Evolutionary conservation across 2,329 filamentous ascomycete genomes (phyloP).

Genomic region (Furcasterigmium furcatum): DNA sequence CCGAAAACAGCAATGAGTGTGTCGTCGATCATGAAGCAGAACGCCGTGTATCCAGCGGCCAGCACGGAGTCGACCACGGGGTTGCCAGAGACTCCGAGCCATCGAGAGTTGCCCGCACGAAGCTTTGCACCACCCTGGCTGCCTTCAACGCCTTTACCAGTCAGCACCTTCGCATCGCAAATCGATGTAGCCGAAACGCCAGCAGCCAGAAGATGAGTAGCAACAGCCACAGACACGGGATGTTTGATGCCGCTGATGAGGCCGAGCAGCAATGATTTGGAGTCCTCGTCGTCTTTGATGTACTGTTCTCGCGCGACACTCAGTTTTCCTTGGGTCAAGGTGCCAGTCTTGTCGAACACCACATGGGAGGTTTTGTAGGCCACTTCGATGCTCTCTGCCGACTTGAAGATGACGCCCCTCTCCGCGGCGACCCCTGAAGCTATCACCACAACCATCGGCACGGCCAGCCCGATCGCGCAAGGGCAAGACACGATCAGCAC

Average conservation of each 20-base stretch:
- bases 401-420: constrained; percentile 67
- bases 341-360: constrained; percentile 81
- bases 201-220: constrained; percentile 30
- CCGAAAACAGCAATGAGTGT: constrained; percentile 36
- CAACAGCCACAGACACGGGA: constrained; percentile 48
- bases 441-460: constrained; percentile 77
- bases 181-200: constrained; percentile 14
- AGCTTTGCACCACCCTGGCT: constrained; percentile 21
- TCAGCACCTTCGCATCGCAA: constrained; percentile 28
- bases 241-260: constrained; percentile 39
- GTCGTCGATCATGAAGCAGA: constrained; percentile 41
- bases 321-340: constrained; percentile 60
- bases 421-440: constrained; percentile 63
- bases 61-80: constrained; percentile 29
- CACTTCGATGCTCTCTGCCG: constrained; percentile 59
- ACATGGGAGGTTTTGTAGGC: constrained; percentile 61
- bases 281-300: constrained; percentile 9
- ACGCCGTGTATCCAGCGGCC: constrained; percentile 33
- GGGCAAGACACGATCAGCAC: constrained; percentile 75
- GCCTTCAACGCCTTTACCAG: constrained; percentile 45
- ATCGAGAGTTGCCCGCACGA: constrained; percentile 47
- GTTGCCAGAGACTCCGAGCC: constrained; percentile 33
- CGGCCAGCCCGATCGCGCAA: constrained; percentile 70
- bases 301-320: constrained; percentile 33
- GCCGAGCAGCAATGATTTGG: constrained; percentile 8